Evolutionary conservation across 2,329 filamentous ascomycete species (phyloP).

Genomic region (Dactylellina sp.): DNA sequence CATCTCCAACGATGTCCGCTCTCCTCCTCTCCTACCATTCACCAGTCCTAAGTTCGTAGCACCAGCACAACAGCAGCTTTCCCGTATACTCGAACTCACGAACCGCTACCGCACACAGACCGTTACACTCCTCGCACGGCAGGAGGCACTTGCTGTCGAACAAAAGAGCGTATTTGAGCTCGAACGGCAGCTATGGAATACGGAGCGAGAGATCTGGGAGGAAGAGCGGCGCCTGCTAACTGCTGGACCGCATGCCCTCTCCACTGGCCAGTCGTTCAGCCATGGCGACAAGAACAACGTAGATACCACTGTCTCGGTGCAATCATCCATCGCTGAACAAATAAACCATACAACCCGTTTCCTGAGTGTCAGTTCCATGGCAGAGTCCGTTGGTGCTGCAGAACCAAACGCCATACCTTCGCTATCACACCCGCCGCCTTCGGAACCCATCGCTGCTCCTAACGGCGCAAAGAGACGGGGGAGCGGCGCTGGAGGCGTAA

Average conservation of each 20-base stretch:
- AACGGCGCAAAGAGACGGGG: conserved; percentile 9
- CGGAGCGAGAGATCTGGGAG: conserved; percentile 53
- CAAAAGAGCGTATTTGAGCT: conserved; percentile 55
- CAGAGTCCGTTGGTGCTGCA: conserved; percentile 28
- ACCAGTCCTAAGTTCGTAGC: neutral
- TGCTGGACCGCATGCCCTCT: conserved; percentile 2
- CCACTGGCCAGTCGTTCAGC: neutral
- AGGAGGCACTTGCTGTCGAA: conserved; percentile 44
- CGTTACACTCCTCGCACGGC: conserved; percentile 40
- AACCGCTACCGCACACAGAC: conserved; percentile 55
- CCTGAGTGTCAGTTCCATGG: conserved; percentile 54
- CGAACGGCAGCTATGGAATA: conserved; percentile 54
- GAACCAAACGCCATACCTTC: conserved; percentile 15
- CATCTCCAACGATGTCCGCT: conserved; percentile 39
- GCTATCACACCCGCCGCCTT: conserved; percentile 8
- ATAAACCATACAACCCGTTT: conserved; percentile 48
- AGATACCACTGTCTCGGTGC: neutral
- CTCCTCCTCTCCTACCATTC: conserved; percentile 28
- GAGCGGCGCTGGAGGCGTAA: conserved; percentile 21
- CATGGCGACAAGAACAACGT: neutral
- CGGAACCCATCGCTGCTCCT: conserved; percentile 18
- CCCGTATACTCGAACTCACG: conserved; percentile 54
- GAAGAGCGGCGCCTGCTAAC: conserved; percentile 51
- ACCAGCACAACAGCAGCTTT: conserved; percentile 47
- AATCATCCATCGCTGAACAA: conserved; percentile 10